These are phyloP conservation scores for Persicaria maculosa DNA, from an alignment of 148 eudicot genomes.

Conservation along the genomic window DNA sequence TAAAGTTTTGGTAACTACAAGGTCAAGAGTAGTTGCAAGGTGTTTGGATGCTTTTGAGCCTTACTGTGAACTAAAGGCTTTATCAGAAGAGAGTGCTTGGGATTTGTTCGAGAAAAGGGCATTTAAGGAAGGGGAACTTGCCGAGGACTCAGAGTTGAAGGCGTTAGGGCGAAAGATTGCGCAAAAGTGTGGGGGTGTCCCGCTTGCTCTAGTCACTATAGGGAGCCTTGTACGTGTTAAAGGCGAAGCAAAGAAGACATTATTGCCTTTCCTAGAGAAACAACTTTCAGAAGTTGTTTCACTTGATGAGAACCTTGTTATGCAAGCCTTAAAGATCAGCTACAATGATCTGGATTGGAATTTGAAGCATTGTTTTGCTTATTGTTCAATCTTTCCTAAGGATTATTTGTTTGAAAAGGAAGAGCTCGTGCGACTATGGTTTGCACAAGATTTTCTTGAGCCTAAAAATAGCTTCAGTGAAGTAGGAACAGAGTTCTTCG, in stretches of 20 bases:
- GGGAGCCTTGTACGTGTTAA: conserved; percentile 26
- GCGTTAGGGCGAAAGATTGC: conserved; percentile 1
- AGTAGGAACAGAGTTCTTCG: conserved; percentile 16
- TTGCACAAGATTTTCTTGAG: conserved; percentile 17
- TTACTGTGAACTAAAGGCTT: conserved; percentile 12
- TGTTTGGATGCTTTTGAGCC: conserved; percentile 16
- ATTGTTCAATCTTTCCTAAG: conserved; percentile 20
- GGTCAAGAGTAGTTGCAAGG: conserved; percentile 18
- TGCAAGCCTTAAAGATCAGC: conserved; percentile 26
- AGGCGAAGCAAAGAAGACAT: conserved; percentile 5
- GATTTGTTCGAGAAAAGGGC: conserved; percentile 19
- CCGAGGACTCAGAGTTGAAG: not conserved
- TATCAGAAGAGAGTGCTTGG: conserved; percentile 25
- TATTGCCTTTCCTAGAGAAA: conserved; percentile 17
- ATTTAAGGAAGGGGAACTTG: conserved; percentile 3
- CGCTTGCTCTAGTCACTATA: conserved; percentile 22
- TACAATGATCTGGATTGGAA: conserved; percentile 18
- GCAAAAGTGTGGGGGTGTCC: conserved; percentile 17
- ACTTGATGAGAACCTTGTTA: conserved; percentile 13
- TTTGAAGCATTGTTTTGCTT: conserved; percentile 18
- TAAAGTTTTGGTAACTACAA: conserved; percentile 31
- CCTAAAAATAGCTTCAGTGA: not conserved
- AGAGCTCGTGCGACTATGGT: conserved; percentile 15
- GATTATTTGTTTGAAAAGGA: conserved; percentile 15
- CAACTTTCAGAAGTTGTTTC: conserved; percentile 6